A percentile compares a stretch with the other conserved stretches of the same genome.
Evolutionary conservation across 2,329 filamentous ascomycete species (phyloP).

Genomic region (Neofusicoccum umdonicola): DNA sequence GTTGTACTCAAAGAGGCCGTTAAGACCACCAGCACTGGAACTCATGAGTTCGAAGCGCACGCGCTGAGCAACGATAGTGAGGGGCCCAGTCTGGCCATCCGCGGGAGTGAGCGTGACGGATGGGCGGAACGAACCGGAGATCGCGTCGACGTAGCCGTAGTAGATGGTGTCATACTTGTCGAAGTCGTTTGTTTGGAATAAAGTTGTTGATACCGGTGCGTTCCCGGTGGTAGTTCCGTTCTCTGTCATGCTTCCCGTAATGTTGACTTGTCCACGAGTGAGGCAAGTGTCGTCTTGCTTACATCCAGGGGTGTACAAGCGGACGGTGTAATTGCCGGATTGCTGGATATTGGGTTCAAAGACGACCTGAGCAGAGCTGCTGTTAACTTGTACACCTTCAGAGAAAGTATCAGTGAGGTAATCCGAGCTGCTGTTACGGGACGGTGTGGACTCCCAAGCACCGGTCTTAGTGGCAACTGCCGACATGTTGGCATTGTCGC

Average conservation of each 20-base stretch:
- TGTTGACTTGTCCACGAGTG: slow-evolving; percentile 74
- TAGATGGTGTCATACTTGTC: slow-evolving; percentile 97
- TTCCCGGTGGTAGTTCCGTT: slow-evolving; percentile 31
- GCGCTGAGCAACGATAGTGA: slow-evolving; percentile 85
- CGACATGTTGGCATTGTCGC: slow-evolving; percentile 60
- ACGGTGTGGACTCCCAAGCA: slow-evolving; percentile 69
- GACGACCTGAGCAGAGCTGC: slow-evolving; percentile 61
- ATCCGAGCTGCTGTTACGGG: slow-evolving; percentile 66
- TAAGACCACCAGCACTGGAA: slow-evolving; percentile 75
- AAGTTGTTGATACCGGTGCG: slow-evolving; percentile 54
- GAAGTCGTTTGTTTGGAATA: slow-evolving; percentile 91
- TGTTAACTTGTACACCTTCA: slow-evolving; percentile 18
- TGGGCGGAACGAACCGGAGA: slow-evolving; percentile 70
- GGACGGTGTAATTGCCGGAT: slow-evolving; percentile 87
- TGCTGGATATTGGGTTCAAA: slow-evolving; percentile 83
- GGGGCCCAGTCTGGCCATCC: slow-evolving; percentile 57
- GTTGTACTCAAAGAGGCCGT: slow-evolving; percentile 87
- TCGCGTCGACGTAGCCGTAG: slow-evolving; percentile 77
- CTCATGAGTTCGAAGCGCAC: slow-evolving; percentile 75
- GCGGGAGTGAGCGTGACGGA: slow-evolving; percentile 74
- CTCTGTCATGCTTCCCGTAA: slow-evolving; percentile 69
- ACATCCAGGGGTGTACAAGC: slow-evolving; percentile 91
- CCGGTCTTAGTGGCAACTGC: slow-evolving; percentile 70
- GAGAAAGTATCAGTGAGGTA: slow-evolving; percentile 71
- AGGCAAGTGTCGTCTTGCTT: slow-evolving; percentile 72